Conservation (phyloP, 371 early-diverging fungal genomes). For the Mucor racemosus region DNA sequence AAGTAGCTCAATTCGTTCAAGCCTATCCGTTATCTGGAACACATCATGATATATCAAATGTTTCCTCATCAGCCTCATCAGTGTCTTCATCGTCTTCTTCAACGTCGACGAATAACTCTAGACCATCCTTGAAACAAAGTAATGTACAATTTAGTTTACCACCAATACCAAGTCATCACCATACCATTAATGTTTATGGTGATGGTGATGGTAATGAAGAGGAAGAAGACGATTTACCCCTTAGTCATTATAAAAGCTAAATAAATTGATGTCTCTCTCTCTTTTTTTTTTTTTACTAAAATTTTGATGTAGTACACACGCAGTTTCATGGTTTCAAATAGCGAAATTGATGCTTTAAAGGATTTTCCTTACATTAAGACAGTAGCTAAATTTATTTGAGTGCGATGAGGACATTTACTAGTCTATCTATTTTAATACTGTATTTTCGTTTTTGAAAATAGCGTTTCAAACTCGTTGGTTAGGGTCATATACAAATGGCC, state of each 20-base stretch:
- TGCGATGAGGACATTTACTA: no score
- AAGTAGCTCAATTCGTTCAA: slow-evolving; percentile 18
- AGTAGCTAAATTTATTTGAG: no score
- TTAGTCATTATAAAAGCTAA: slow-evolving; percentile 34
- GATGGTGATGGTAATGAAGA: slow-evolving; percentile 10
- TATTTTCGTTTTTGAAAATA: no score
- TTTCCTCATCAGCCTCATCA: not conserved
- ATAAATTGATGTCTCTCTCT: not conserved
- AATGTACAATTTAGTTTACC: slow-evolving; percentile 25
- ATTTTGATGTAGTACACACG: no score
- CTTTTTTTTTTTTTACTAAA: no score
- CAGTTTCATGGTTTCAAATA: no score
- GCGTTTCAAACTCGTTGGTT: no score
- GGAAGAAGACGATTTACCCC: slow-evolving; percentile 42
- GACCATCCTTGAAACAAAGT: not conserved
- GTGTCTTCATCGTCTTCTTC: not conserved
- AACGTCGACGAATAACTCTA: not conserved
- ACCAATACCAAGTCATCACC: slow-evolving; percentile 20
- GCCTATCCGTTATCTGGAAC: slow-evolving; percentile 4
- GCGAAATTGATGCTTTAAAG: no score
- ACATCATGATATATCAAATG: not conserved
- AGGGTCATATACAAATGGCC: no score
- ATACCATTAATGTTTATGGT: not conserved
- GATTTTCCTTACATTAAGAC: no score
- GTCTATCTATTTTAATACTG: no score